phyloP scores from a whole-genome alignment of 2,329 filamentous ascomycete genomes.

The Fusarium nelsonii region DNA sequence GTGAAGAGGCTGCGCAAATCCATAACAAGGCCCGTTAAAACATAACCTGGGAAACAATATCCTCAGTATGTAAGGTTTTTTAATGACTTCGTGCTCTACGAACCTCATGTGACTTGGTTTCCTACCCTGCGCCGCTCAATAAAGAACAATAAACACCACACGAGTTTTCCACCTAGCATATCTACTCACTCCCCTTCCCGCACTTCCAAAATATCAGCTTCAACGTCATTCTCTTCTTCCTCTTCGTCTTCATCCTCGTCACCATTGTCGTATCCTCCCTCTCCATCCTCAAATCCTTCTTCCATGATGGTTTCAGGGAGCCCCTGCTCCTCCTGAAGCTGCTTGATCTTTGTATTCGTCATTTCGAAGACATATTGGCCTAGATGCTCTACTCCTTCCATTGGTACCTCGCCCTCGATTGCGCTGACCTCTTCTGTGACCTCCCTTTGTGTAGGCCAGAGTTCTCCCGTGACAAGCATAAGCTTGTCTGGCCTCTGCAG shows the following conservation, averaged over 20 bases:
- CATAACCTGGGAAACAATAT: not conserved
- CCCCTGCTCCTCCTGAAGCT: conserved; percentile 58
- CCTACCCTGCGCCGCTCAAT: conserved; percentile 19
- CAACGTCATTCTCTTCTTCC: conserved; percentile 48
- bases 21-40: not conserved
- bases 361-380: conserved; percentile 98
- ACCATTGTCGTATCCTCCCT: conserved; percentile 50
- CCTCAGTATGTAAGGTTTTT: not conserved
- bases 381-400: conserved; percentile 93
- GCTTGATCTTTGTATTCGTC: conserved; percentile 74
- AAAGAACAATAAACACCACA: conserved; percentile 9
- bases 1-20: not conserved
- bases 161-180: conserved; percentile 12
- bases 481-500: conserved; percentile 84
- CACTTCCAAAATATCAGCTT: conserved; percentile 54
- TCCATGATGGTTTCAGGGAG: conserved; percentile 44
- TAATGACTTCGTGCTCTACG: not conserved
- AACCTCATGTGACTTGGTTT: not conserved
- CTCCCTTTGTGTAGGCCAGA: conserved; percentile 77
- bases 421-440: conserved; percentile 57
- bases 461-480: conserved; percentile 83
- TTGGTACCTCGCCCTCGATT: conserved; percentile 72
- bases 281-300: conserved; percentile 50
- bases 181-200: conserved; percentile 52
- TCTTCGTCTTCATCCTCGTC: conserved; percentile 50